Evolutionary conservation across 78 protist genomes (phyloP).

Genomic region (Planoprotostelium fungivorum): DNA sequence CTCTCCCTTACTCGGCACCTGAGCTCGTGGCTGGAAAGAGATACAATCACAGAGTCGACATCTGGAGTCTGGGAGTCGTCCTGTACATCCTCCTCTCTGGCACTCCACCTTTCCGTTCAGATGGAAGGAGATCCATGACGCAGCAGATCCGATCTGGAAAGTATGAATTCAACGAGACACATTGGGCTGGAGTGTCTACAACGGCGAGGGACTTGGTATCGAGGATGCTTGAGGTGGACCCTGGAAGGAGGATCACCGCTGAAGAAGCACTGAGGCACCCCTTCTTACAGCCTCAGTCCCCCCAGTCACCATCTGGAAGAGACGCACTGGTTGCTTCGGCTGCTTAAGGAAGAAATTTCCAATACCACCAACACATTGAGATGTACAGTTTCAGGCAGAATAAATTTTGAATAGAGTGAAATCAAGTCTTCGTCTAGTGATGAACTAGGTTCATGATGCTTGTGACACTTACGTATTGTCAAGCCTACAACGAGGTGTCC

Average conservation of each 20-base stretch:
- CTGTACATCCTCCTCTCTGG: background rate
- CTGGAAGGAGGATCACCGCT: constrained; percentile 17
- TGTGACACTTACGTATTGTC: no score
- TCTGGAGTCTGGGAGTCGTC: background rate
- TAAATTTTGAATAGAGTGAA: no score
- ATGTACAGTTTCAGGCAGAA: no score
- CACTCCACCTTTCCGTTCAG: background rate
- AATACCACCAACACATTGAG: no score
- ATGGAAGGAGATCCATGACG: background rate
- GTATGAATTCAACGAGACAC: constrained; percentile 11
- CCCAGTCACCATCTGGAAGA: no score
- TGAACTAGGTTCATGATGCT: no score
- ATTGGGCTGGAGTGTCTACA: constrained; percentile 19
- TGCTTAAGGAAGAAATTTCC: no score
- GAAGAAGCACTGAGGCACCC: constrained; percentile 12
- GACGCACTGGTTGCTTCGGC: no score
- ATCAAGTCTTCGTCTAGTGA: no score
- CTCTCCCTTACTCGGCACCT: background rate
- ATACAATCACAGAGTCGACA: background rate
- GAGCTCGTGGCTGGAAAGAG: background rate
- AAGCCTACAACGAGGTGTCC: no score
- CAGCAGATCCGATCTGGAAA: constrained; percentile 13
- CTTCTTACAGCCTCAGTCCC: no score
- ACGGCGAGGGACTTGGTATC: constrained; percentile 20
- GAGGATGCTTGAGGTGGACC: constrained; percentile 17